Conservation (phyloP, 1,284 basidiomycete genomes). For the Ceratobasidium sp. region DNA sequence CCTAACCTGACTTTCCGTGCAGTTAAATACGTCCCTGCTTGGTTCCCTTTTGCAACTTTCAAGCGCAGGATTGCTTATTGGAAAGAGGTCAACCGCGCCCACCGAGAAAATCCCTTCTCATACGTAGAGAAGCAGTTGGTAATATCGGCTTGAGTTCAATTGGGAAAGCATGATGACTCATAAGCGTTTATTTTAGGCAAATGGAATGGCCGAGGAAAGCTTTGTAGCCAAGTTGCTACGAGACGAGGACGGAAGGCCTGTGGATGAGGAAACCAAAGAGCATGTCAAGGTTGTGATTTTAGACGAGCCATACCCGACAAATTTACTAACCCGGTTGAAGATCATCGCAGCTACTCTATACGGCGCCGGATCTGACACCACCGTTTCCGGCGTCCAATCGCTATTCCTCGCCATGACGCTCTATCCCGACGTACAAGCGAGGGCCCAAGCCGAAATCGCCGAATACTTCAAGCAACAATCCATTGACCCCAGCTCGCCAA, state of each 20-base stretch:
- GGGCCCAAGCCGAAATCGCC: conserved; percentile 25
- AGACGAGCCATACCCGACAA: no score
- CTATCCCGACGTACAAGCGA: conserved; percentile 33
- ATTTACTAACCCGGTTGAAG: not conserved
- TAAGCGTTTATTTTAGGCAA: not conserved
- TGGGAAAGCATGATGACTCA: not conserved
- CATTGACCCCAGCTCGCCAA: not conserved
- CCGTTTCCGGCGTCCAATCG: conserved; percentile 13
- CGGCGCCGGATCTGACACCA: conserved; percentile 50
- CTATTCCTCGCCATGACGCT: conserved; percentile 40
- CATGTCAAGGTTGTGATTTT: conserved; percentile 1
- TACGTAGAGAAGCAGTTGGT: not conserved
- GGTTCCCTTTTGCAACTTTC: conserved; percentile 14
- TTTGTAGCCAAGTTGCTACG: conserved; percentile 22
- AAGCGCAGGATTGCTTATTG: not conserved
- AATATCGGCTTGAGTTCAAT: not conserved
- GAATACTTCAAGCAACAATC: not conserved
- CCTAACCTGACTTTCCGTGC: not conserved
- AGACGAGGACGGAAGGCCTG: conserved; percentile 7
- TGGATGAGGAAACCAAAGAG: not conserved
- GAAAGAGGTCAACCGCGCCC: not conserved
- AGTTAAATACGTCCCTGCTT: conserved; percentile 10
- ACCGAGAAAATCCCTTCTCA: conserved; percentile 2
- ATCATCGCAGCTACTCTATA: conserved; percentile 54
- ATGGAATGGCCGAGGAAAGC: not conserved